These are phyloP conservation scores for Actinomucor elegans DNA, from an alignment of 371 early-diverging fungal species.

Conservation along the genomic window DNA sequence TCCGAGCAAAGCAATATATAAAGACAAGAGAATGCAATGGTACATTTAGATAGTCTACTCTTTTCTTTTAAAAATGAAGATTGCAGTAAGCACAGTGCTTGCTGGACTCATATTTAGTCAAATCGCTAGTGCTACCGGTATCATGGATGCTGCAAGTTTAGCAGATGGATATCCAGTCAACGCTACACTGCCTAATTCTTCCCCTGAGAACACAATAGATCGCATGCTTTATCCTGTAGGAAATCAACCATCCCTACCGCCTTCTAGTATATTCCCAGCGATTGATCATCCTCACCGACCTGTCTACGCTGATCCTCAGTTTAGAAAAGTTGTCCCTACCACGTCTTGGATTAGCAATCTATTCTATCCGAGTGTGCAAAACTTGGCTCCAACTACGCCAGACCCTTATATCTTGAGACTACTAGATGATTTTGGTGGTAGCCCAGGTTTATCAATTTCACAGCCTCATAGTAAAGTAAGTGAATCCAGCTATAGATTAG, in stretches of 20 bases:
- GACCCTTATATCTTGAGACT: conserved; percentile 49
- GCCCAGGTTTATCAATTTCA: conserved; percentile 42
- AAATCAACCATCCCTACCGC: background rate
- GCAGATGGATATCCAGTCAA: too few species aligned
- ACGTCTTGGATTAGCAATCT: conserved; percentile 50
- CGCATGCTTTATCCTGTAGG: background rate
- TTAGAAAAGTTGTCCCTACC: conserved; percentile 37
- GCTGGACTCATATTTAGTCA: background rate
- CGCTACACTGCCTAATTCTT: background rate
- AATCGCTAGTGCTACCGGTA: background rate
- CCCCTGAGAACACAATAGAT: background rate
- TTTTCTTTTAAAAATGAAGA: conserved; percentile 1
- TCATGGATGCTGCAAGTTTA: background rate
- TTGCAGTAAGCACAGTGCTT: background rate
- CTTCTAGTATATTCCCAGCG: conserved; percentile 14
- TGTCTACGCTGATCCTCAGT: conserved; percentile 25
- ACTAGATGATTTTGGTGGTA: conserved; percentile 41
- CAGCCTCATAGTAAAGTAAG: conserved; percentile 25
- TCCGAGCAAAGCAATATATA: too few species aligned
- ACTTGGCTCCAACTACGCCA: conserved; percentile 44
- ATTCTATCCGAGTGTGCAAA: conserved; percentile 41
- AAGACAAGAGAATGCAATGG: background rate
- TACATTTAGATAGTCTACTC: background rate
- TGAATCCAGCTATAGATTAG: background rate
- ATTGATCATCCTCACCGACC: conserved; percentile 40